A percentile compares a stretch with the other conserved stretches of the same genome.
phyloP scores from a whole-genome alignment of 305 asterid genomes.

The Solanum chacoense region DNA sequence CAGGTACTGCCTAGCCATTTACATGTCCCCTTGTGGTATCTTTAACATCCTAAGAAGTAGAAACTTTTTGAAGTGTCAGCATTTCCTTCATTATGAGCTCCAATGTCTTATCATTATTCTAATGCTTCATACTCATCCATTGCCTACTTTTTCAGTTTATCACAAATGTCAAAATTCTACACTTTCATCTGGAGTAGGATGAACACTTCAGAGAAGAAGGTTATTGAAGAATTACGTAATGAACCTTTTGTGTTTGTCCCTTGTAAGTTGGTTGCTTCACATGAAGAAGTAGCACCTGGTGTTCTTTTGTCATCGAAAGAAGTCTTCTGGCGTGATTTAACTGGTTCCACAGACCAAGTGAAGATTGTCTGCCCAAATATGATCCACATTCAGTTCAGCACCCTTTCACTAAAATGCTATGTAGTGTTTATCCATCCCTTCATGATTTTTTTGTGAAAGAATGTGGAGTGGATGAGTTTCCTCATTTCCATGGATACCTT shows the following conservation, averaged over 20 bases:
- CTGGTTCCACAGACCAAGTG: conserved; percentile 35
- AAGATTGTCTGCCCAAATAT: conserved; percentile 20
- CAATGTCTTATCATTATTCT: background rate
- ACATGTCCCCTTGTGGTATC: background rate
- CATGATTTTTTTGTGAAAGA: conserved; percentile 76
- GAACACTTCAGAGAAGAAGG: conserved; percentile 41
- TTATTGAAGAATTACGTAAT: conserved; percentile 41
- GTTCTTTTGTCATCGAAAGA: conserved; percentile 52
- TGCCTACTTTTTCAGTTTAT: conserved; percentile 33
- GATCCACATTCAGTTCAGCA: conserved; percentile 18
- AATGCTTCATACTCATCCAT: conserved; percentile 2
- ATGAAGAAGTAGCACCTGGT: conserved; percentile 56
- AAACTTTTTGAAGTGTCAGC: background rate
- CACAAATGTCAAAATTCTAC: conserved; percentile 80
- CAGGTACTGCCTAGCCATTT: background rate
- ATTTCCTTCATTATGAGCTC: background rate
- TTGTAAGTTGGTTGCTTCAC: conserved; percentile 23
- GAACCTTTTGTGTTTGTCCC: conserved; percentile 90
- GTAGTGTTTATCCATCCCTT: conserved; percentile 54
- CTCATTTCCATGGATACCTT: conserved; percentile 61
- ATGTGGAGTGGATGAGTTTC: conserved; percentile 69
- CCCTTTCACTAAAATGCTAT: conserved; percentile 35
- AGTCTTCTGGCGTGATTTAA: conserved; percentile 70
- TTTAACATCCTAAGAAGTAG: background rate
- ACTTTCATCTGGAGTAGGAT: conserved; percentile 62